Evolutionary conservation across 73 alveolate species (phyloP), one percentile per base, ranked within the genome.

Genomic region (Symbiodinium natans): DNA sequence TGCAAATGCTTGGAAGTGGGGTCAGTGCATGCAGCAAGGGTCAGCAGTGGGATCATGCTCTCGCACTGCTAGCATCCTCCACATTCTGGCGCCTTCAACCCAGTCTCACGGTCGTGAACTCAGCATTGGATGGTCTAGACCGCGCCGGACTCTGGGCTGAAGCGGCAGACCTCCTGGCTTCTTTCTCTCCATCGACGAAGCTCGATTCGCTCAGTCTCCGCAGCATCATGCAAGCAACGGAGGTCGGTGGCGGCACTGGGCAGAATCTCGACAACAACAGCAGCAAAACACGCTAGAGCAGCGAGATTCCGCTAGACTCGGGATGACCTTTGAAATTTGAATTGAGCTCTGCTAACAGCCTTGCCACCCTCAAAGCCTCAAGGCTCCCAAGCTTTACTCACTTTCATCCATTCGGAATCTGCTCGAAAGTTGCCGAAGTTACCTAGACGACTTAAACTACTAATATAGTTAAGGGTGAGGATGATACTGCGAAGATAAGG

Each of bases 11-110:
- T 15, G 96, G 96, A 36, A 90, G 75, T 27, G 96, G 80, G 10
- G 96, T 71, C 75, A 90, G 96, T 15, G 96, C 96, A 2, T 90
- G 96, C 46, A 84, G 88, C 77, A 90, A 71, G 82, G 96, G 96
- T 31, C 83, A 42, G 46, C 34, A 40, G 48, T 90, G 96, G 96
- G 25, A 41, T 21, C 75, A 17, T 23, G 77, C 80, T 3, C 88
- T 90, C 2, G 43, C 39, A 15, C n/a, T 90, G 39, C 73, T 90
- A 21, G 75, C 75, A 5, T n/a, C 71, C 43, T 34, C 88, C 4
- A 39, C 29, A 34, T 38, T 0, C 2, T 84, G 42, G 77, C 31
- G 82, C 36, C 38, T 90, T 41, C 80, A 68, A 39, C 96, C 96
- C 15, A 71, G 86, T 71, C 74, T 80, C 25, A 43, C 75, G 19